Conservation (phyloP, 1,139 yeast species). For the Saccharomycopsis phalli region DNA sequence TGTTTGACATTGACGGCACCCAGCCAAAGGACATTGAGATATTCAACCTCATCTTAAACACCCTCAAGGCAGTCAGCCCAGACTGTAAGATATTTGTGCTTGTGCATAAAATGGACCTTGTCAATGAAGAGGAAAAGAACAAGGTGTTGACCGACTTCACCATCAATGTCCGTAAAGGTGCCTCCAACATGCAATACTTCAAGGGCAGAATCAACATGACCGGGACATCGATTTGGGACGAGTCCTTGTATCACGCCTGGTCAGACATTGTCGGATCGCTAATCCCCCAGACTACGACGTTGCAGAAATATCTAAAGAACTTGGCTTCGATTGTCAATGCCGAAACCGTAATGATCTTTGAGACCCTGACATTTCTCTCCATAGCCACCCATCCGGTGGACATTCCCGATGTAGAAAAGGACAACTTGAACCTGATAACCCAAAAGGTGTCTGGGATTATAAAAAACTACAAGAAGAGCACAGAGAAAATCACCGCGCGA, state of each 20-base stretch:
- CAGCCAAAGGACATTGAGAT: conserved; percentile 92
- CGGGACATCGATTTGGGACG: conserved; percentile 98
- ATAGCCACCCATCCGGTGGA: conserved; percentile 72
- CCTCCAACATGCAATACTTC: conserved; percentile 9
- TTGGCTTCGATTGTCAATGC: conserved; percentile 75
- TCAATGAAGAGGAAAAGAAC: conserved; percentile 77
- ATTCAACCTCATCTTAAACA: conserved; percentile 74
- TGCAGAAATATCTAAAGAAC: conserved; percentile 67
- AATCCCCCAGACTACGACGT: conserved; percentile 81
- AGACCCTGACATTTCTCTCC: conserved; percentile 78
- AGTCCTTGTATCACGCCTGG: conserved; percentile 94
- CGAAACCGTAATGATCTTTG: conserved; percentile 85
- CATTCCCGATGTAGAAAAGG: conserved; percentile 23
- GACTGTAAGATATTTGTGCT: conserved; percentile 86
- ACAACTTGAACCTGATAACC: conserved; percentile 21
- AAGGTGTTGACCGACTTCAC: conserved; percentile 46
- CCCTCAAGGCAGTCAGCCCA: conserved; percentile 79
- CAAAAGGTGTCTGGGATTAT: conserved; percentile 42
- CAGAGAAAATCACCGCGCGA: conserved; percentile 30
- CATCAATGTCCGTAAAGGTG: conserved; percentile 1
- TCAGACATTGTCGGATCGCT: conserved; percentile 89
- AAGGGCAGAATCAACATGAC: conserved; percentile 5
- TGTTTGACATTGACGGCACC: conserved; percentile 81
- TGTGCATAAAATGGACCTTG: conserved; percentile 93
- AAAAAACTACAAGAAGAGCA: conserved; percentile 38